Evolutionary conservation across 371 early-diverging fungal genomes (phyloP).

Genomic region (Mucor racemosus): DNA sequence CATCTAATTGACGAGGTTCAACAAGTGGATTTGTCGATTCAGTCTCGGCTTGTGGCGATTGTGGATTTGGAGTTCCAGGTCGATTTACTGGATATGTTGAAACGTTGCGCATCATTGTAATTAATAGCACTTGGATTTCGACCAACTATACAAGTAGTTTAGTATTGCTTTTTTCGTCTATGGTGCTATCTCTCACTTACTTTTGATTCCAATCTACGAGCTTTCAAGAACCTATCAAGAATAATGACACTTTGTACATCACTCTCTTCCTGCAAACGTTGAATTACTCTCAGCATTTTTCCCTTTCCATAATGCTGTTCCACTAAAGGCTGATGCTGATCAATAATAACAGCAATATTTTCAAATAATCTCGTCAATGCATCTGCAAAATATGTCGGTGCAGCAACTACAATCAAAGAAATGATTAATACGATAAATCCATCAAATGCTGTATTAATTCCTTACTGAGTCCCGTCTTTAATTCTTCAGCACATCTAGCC

Average conservation of each 20-base stretch:
- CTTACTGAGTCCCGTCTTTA: slow-evolving; percentile 52
- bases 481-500: slow-evolving; percentile 69
- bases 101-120: slow-evolving; percentile 38
- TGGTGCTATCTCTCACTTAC: slow-evolving; percentile 12
- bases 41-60: slow-evolving; percentile 2
- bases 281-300: slow-evolving; percentile 85
- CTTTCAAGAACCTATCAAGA: slow-evolving; percentile 71
- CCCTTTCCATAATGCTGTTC: slow-evolving; percentile 85
- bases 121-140: slow-evolving; percentile 46
- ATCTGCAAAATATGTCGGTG: slow-evolving; percentile 69
- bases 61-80: slow-evolving; percentile 12
- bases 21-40: slow-evolving; percentile 49
- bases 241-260: slow-evolving; percentile 79
- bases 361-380: slow-evolving; percentile 86
- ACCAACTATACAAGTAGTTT: slow-evolving; percentile 28
- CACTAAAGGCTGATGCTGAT: slow-evolving; percentile 83
- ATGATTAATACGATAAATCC: background rate
- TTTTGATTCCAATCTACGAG: slow-evolving; percentile 46
- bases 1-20: slow-evolving; percentile 80
- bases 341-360: slow-evolving; percentile 81
- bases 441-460: background rate
- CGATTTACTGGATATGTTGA: slow-evolving; percentile 20
- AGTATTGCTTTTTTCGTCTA: background rate
- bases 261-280: slow-evolving; percentile 85
- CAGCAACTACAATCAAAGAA: slow-evolving; percentile 36